Evolutionary conservation across 179 eudicot genomes (phyloP), one percentile per base, ranked within the genome.

Genomic region (Nepenthes alata): DNA sequence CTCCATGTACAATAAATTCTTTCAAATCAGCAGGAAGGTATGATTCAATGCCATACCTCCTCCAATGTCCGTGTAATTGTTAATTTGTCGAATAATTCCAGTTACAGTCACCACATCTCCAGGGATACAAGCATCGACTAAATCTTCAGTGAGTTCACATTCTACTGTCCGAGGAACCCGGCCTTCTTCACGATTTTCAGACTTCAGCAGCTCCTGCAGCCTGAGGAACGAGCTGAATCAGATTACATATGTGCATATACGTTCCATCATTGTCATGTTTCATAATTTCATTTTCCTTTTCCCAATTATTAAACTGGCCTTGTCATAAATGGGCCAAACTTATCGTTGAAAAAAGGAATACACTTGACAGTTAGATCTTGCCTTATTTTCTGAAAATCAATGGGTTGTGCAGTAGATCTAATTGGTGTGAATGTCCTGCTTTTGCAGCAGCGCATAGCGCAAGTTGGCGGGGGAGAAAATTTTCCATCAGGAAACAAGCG

Each of bases 331-430:
- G 9, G n/a, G 6, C 0, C 11, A 8, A 50, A 50, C 11, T 7
- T 1, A 25, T 35, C 13, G 9, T 15, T 2, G n/a, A 52, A 13
- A 11, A 52, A 52, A 16, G 15, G 16, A 52, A 16, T 6, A 52
- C 11, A 49, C 41, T n/a, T 45, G 37, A 35, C 15, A 12, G 59
- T 54, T 50, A 55, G 36, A 35, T 37, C 68, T 64, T 73, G 74
- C 98, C 95, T 85, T 78, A 93, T 85, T 73, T 93, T 93, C 80
- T 93, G 98, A 72, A 93, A 93, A 74, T 93, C 96, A 53, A 93
- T 76, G 55, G 80, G 72, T 57, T 52, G 81, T 67, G 93, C 96
- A 65, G 86, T 75, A 67, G 95, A 76, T 67, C 93, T 75, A 59
- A 83, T 70, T 15, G 98, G 98, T 60, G 69, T 73, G 65, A 93